These are phyloP conservation scores for Xylaria sp. DNA, from an alignment of 495 filamentous ascomycete genomes.

Conservation along the genomic window DNA sequence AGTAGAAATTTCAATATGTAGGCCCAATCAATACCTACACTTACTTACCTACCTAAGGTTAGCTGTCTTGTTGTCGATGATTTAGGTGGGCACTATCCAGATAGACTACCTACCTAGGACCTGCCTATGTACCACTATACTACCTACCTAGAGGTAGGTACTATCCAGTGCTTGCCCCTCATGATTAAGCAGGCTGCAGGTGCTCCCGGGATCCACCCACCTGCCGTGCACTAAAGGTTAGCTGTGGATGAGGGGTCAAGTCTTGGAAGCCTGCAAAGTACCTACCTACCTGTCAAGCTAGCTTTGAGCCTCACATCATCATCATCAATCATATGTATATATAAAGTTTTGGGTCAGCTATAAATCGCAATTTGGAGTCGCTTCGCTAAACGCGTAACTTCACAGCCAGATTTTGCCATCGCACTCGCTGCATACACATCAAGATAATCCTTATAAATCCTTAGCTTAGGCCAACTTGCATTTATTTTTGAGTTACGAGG, in stretches of 20 bases:
- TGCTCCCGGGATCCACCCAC: not conserved
- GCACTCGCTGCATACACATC: not conserved
- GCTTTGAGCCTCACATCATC: slow-evolving; percentile 15
- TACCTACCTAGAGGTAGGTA: not conserved
- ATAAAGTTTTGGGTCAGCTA: not conserved
- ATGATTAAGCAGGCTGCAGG: slow-evolving; percentile 1
- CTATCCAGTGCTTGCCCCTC: not conserved
- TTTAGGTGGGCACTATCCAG: slow-evolving; percentile 2
- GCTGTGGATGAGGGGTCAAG: slow-evolving; percentile 4
- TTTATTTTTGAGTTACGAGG: not conserved
- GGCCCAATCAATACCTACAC: no score
- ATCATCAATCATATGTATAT: no score
- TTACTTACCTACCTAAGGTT: not conserved
- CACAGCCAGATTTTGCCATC: not conserved
- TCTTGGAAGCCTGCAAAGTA: not conserved
- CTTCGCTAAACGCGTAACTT: not conserved
- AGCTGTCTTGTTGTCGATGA: not conserved
- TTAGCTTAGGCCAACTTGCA: not conserved
- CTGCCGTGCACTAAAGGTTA: not conserved
- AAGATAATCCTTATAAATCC: not conserved
- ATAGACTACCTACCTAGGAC: no score
- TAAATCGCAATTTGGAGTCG: not conserved
- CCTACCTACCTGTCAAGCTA: not conserved
- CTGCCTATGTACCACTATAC: no score
- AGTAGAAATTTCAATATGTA: slow-evolving; percentile 7